These are phyloP conservation scores for Trichosanthes truncata DNA, from an alignment of 306 rosid genomes.

Conservation along the genomic window DNA sequence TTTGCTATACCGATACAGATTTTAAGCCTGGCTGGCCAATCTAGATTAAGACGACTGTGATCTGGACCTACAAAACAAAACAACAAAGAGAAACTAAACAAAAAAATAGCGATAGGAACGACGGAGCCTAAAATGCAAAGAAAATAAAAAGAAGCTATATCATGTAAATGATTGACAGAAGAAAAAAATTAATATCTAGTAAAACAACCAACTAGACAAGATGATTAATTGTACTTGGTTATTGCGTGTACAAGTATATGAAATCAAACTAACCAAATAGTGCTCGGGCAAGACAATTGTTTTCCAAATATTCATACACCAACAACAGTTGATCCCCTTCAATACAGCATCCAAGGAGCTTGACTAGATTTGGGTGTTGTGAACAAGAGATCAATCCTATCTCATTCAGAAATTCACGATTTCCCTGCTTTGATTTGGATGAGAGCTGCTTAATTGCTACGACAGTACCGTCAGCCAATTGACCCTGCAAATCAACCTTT, in stretches of 20 bases:
- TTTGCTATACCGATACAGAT: conserved; percentile 71
- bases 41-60: conserved; percentile 19
- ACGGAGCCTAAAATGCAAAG: background rate
- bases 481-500: conserved; percentile 35
- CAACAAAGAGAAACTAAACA: background rate
- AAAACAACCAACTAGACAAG: background rate
- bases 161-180: background rate
- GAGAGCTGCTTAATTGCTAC: conserved; percentile 75
- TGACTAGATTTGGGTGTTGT: conserved; percentile 76
- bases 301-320: conserved; percentile 72
- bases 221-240: background rate
- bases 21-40: conserved; percentile 51
- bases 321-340: conserved; percentile 55
- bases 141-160: background rate
- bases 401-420: conserved; percentile 68
- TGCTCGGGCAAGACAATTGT: conserved; percentile 60
- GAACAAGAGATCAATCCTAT: conserved; percentile 59
- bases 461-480: conserved; percentile 43
- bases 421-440: conserved; percentile 58
- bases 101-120: background rate
- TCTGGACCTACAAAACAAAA: conserved; percentile 25
- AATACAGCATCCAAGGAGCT: conserved; percentile 60
- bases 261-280: conserved; percentile 42
- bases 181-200: background rate
- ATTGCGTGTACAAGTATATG: background rate